phyloP scores from a whole-genome alignment of 192 early-diverging fungal genomes.

The Umbelopsis sp. region DNA sequence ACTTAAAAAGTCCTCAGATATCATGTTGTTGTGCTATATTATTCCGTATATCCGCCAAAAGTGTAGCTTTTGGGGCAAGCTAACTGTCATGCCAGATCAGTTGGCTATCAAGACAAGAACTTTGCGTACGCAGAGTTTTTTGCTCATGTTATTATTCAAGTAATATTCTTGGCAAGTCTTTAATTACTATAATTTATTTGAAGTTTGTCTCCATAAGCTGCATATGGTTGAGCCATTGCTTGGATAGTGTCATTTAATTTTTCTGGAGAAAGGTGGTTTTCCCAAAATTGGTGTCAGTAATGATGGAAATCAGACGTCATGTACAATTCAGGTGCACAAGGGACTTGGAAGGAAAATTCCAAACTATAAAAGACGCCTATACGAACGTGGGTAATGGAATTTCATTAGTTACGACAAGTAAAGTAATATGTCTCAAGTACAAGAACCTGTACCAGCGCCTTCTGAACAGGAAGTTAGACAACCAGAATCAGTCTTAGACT shows the following conservation, averaged over 20 bases:
- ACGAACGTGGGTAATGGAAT: no score
- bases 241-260: neutral
- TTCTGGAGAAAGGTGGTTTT: neutral
- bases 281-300: neutral
- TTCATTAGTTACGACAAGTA: neutral
- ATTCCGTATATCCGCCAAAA: no score
- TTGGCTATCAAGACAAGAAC: no score
- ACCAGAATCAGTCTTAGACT: neutral
- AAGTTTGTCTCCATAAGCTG: neutral
- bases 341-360: neutral
- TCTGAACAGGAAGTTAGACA: neutral
- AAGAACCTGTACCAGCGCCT: neutral
- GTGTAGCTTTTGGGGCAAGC: no score
- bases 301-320: constrained; percentile 10
- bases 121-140: no score
- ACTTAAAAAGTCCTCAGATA: no score
- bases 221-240: neutral
- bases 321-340: neutral
- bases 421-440: constrained; percentile 7
- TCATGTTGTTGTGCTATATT: no score
- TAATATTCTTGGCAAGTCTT: no score
- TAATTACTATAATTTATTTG: no score
- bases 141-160: no score
- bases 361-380: neutral
- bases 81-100: no score